These are phyloP conservation scores for Pseudognaphalium luteoalbum DNA, from an alignment of 129 eudicot species.

Conservation along the genomic window DNA sequence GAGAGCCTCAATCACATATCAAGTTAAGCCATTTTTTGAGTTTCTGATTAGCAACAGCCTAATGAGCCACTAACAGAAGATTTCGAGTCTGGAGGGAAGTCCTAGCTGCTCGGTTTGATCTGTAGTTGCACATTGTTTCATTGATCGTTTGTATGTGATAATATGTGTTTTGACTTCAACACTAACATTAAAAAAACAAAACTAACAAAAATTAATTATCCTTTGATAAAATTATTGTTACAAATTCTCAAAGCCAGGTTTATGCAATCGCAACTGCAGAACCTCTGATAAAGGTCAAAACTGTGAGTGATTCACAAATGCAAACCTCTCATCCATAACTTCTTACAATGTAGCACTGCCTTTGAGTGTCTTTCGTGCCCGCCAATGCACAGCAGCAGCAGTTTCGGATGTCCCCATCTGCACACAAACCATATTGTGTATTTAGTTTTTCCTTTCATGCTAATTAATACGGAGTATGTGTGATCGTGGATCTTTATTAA, in stretches of 20 bases:
- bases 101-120: not conserved
- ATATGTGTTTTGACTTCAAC: not conserved
- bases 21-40: not conserved
- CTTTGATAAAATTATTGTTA: slow-evolving; percentile 21
- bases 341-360: slow-evolving; percentile 27
- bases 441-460: not conserved
- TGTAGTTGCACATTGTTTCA: not conserved
- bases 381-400: slow-evolving; percentile 82
- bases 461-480: not conserved
- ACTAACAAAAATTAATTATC: slow-evolving; percentile 8
- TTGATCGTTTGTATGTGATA: not conserved
- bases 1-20: not conserved
- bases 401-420: slow-evolving; percentile 97
- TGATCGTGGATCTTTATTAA: not conserved
- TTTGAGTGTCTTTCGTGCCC: slow-evolving; percentile 64
- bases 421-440: slow-evolving; percentile 1
- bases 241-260: slow-evolving; percentile 16
- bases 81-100: not conserved
- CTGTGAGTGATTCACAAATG: slow-evolving; percentile 25
- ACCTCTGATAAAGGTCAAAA: slow-evolving; percentile 37
- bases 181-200: not conserved
- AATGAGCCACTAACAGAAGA: not conserved
- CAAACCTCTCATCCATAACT: slow-evolving; percentile 28
- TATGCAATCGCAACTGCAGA: slow-evolving; percentile 14
- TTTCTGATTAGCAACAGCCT: not conserved